Evolutionary conservation across 2,329 filamentous ascomycete species (phyloP), one percentile per base, ranked within the genome.

Genomic region (Cladophialophora chaetospira): DNA sequence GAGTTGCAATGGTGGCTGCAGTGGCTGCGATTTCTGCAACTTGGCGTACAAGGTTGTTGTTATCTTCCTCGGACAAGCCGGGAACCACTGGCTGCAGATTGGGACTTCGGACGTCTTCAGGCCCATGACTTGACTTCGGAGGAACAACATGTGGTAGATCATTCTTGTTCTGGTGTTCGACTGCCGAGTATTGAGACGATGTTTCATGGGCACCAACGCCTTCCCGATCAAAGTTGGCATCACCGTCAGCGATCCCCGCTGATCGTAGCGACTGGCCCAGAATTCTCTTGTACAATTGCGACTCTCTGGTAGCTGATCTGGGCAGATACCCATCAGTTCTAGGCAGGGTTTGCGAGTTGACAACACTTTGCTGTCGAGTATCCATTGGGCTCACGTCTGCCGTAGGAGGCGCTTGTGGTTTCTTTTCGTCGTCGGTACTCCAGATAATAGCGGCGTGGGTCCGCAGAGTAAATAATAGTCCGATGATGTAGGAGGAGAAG

Each of bases 381-480:
- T 75, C 73, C 58, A 70, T 67, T 3, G 68, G 60, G 36, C 65
- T 63, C 45, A 70, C 61, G 31, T 73, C 72, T 17, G 62, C 55
- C 19, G 63, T 60, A 47, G 64, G 55, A 4, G 70, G 68, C 13
- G 86, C 82, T 10, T 85, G 82, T 36, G 83, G 78, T 66, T 84
- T 87, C 74, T 91, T 92, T 73, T 92, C 88, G 35, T 92, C 88
- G 61, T 97, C 92, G 6, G 83, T 88, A 67, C 91, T 94, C 94
- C 94, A 99, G 64, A 99, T 99, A 43, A 97, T 88, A 3, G 95
- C 92, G 3, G 94, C 94, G 70, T 99, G 94, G 0, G 94, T 99
- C 62, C 94, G 84, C 17, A 99, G 82, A 0, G 94, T 99, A 73
- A 99, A 99, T 81, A 94, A 90, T 11, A 99, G 79, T 21, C 94